Percentiles rank a stretch among this genome's conserved stretches.
Conservation (phyloP, 1,284 basidiomycete genomes). For the Malassezia obtusa region DNA sequence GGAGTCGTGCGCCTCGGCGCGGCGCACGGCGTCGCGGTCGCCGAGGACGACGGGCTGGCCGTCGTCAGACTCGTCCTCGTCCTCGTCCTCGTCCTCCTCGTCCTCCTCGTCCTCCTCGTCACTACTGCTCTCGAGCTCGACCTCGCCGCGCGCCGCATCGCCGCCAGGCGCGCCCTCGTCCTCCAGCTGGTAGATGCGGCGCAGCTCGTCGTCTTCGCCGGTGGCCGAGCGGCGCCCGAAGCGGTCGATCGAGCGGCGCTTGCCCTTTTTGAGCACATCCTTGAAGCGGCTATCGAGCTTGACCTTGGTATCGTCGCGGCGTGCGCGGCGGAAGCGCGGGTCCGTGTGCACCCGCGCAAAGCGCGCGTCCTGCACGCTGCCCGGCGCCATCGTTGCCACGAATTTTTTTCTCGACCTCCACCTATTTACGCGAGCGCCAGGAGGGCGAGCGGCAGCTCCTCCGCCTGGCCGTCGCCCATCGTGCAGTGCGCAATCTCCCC, state of each 20-base stretch:
- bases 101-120: slow-evolving; percentile 29
- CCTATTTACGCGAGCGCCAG: slow-evolving; percentile 8
- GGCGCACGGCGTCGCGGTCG: slow-evolving; percentile 6
- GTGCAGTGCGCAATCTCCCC: neutral
- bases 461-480: slow-evolving; percentile 7
- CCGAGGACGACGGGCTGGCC: slow-evolving; percentile 19
- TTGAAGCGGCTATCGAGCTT: slow-evolving; percentile 91
- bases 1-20: slow-evolving; percentile 20
- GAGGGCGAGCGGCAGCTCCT: neutral
- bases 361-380: slow-evolving; percentile 48
- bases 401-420: slow-evolving; percentile 3
- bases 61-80: slow-evolving; percentile 56
- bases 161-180: slow-evolving; percentile 37
- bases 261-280: slow-evolving; percentile 54
- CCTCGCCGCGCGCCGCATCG: slow-evolving; percentile 77
- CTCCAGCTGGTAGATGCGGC: slow-evolving; percentile 12
- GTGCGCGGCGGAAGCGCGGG: slow-evolving; percentile 79
- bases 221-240: slow-evolving; percentile 50
- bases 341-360: slow-evolving; percentile 81
- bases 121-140: slow-evolving; percentile 30
- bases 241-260: slow-evolving; percentile 24
- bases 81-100: slow-evolving; percentile 44
- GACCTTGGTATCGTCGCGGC: slow-evolving; percentile 70
- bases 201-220: slow-evolving; percentile 36
- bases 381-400: slow-evolving; percentile 13